Evolutionary conservation across 495 filamentous ascomycete genomes (phyloP), one percentile per base, ranked within the genome.

Genomic region (Annulohypoxylon moriforme): DNA sequence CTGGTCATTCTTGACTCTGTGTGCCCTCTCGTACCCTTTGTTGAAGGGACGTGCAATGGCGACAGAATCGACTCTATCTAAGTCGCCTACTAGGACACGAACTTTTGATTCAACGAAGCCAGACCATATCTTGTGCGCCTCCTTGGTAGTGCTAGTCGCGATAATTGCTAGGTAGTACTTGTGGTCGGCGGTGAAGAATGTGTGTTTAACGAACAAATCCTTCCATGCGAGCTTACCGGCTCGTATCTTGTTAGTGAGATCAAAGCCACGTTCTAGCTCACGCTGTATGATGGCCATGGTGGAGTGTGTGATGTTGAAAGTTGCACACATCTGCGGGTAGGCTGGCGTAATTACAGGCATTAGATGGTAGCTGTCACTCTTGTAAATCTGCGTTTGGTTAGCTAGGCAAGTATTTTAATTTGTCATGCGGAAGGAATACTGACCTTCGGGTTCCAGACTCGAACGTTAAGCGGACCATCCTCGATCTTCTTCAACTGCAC

Each of bases 261-360:
- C 83, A 40, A 89, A 87, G 18, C 89, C 96, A 33, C 92, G 88
- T 62, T 92, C 86, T 29, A 98, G 84, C 72, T 99, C 96, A 10
- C 89, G 86, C 60, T 93, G 85, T 71, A 99, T 92, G 52, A 97
- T 88, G 34, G 83, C 83, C 83, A 93, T 94, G 0, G 95, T 96
- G 0, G 94, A 97, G 73, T 86, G 82, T 4, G 91, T 92, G 56
- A 99, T 88, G 75, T 97, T 98, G 82, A 97, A 94, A 0, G 95
- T 97, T 2, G 96, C 90, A 75, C 95, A 98, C 93, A 97, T 97
- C 49, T 92, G 94, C 13, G 94, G 96, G 80, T 97, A 98, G 2
- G 96, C 93, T 1, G 96, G 96, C 4, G 93, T 99, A 75, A 99
- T 97, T 74, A 99, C 93, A 52, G 96, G 96, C 96, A 99, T 99